Base-by-base conservation (phyloP, 2,329 filamentous ascomycete species). In the Fusarium sp. region DNA sequence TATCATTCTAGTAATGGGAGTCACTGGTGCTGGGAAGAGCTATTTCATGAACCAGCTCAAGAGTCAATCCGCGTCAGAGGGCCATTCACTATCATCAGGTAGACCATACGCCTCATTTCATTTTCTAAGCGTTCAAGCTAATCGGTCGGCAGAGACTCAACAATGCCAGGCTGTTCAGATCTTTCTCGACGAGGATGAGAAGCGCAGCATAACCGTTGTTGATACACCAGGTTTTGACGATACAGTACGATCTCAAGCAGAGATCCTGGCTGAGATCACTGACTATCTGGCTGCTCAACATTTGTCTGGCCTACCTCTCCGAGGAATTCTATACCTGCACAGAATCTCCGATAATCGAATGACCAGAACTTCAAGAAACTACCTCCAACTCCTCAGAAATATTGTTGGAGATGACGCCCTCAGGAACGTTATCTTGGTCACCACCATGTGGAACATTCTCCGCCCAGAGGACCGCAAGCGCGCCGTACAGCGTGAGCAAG, bases 191-290 rank as follows among this genome's bases (percentile, higher is more conserved):
- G 41, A 46, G 4, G 41, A 47, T 12, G 13, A 55, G 23, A 46
- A 47, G 24, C 52, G 52, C 2, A 55, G 52, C 8, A 47, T 55
- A 6, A 55, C 52, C 1, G 41, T 55, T 3, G 31, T 55, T 23
- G 52, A 55, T 15, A 55, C 52, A 2, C 52, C 52, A 13, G 52
- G 52, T 2, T 55, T 55, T 10, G 52, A 20, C 20, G 52, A 55
- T 15, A 47, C 41, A 7, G 8, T 15, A 0, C 52, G 41, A 8
- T 23, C 23, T 16, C 41, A 55, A 12, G 41, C 41, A 8, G 52
- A 55, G 1, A 55, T 55, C 8, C 9, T 55, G 7, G 52, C 24
- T 2, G 52, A 55, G 15, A 55, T 55, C 15, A 47, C 52, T 1
- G 31, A 55, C 21, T 55, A 47, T 6, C 11, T 54, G 3, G 9